Base-by-base conservation (phyloP, 2,329 filamentous ascomycete species). In the Teratosphaeria gauchensis region DNA sequence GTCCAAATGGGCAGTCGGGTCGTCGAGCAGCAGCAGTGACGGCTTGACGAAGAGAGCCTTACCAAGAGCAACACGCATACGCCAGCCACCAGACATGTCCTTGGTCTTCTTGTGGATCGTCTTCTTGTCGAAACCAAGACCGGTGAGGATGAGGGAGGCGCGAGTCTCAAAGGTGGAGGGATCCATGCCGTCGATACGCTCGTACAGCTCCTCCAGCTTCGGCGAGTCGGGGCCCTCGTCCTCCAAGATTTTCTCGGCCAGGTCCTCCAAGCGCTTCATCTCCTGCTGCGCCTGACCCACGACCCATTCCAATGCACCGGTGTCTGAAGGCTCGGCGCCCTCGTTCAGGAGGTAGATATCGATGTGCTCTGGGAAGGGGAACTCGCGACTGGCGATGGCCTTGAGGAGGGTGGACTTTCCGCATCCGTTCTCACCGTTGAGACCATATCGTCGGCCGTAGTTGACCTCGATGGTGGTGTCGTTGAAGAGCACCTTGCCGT, bases 11-110 rank as follows among this genome's bases (percentile, higher is more conserved):
- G 94, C 94, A 65, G 94, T 99, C 51, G 94, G 94, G 80, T 99
- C 94, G 74, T 99, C 94, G 70, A 99, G 91, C 66, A 99, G 84
- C 55, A 99, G 85, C 59, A 99, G 83, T 19, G 91, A 94, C 38
- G 95, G 94, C 84, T 95, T 95, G 78, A 99, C 92, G 81, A 99
- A 99, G 56, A 99, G 87, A 59, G 94, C 94, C 82, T 97, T 96
- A 74, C 84, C 94, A 62, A 99, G 86, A 59, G 94, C 94, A 60
- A 99, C 94, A 84, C 95, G 90, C 94, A 99, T 99, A 82, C 92
- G 87, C 94, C 94, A 99, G 69, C 94, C 94, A 90, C 94, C 94
- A 66, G 94, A 99, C 95, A 99, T 99, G 76, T 99, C 95, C 84
- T 97, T 99, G 70, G 95, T 99, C 86, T 95, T 96, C 85, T 99